Evolutionary conservation across 2,329 filamentous ascomycete species (phyloP), one percentile per base, ranked within the genome.

Genomic region (Chrysoporthe cubensis): DNA sequence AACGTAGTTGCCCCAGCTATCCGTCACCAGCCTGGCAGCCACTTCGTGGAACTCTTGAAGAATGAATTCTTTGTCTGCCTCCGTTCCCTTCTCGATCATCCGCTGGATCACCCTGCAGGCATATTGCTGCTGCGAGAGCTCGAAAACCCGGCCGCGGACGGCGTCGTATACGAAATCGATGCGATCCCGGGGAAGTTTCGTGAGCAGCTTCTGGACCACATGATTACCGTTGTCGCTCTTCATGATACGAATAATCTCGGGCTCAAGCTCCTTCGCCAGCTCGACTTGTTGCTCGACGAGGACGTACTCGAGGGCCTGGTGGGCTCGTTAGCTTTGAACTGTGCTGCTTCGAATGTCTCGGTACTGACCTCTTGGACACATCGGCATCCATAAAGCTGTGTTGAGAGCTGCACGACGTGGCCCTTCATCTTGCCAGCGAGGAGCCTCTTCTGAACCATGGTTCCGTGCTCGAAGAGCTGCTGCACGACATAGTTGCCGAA

Each of bases 401-500:
- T 83, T 0, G 94, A 97, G 63, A 99, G 81, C 43, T 89, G 87
- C 58, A 92, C 82, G 14, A 98, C 89, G 75, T 94, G 92, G 7
- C 91, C 91, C 77, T 91, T 92, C 94, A 98, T 97, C 78, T 92
- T 89, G 71, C 89, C 88, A 0, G 93, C 94, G 54, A 99, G 80
- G 2, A 91, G 85, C 78, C 91, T 94, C 82, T 99, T 99, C 81
- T 99, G 96, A 0, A 90, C 87, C 78, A 97, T 94, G 73, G 93
- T 96, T 50, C 96, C 95, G 77, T 98, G 93, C 77, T 98, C 95
- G 71, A 98, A 97, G 76, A 98, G 90, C 78, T 97, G 98, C 76
- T 99, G 96, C 50, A 98, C 94, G 46, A 99, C 96, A 76, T 98
- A 99, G 78, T 99, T 99, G 65, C 96, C 96, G 76, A 97, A 99